A percentile compares a stretch with the other conserved stretches of the same genome.
Conservation (phyloP, 108 stramenopile genomes). For the Chaetoceros tenuissimus region DNA sequence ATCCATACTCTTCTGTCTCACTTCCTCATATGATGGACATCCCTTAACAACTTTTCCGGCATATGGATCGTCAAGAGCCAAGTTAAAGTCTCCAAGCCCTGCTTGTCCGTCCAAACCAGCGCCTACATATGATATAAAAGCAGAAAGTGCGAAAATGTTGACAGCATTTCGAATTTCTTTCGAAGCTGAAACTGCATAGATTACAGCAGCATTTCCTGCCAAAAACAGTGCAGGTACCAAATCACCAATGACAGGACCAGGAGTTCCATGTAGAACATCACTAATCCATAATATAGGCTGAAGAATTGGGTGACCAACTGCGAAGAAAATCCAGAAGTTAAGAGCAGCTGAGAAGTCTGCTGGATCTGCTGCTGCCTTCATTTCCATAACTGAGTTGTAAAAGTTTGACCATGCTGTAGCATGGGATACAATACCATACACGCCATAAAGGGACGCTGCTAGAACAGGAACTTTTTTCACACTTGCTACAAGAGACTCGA, state of each 20-base stretch:
- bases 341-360: conserved; percentile 71
- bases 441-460: conserved; percentile 39
- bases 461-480: conserved; percentile 33
- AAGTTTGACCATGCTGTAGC: conserved; percentile 59
- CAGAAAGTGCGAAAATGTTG: conserved; percentile 60
- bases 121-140: conserved; percentile 73
- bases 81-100: conserved; percentile 77
- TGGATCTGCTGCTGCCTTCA: conserved; percentile 69
- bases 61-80: conserved; percentile 79
- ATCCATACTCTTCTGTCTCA: conserved; percentile 79
- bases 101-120: conserved; percentile 78
- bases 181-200: conserved; percentile 49
- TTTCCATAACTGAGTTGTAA: conserved; percentile 50
- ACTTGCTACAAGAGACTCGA: conserved; percentile 12
- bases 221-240: conserved; percentile 71
- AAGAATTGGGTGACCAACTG: conserved; percentile 78
- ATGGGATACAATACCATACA: conserved; percentile 46
- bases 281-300: conserved; percentile 85
- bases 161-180: conserved; percentile 70
- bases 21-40: conserved; percentile 82
- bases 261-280: conserved; percentile 82
- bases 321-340: conserved; percentile 93
- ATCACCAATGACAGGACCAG: conserved; percentile 60
- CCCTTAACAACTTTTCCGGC: conserved; percentile 75
- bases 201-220: conserved; percentile 56